A percentile compares a stretch with the other conserved stretches of the same genome.
Evolutionary conservation across 306 rosid genomes (phyloP).

Genomic region (Prunus armeniaca): DNA sequence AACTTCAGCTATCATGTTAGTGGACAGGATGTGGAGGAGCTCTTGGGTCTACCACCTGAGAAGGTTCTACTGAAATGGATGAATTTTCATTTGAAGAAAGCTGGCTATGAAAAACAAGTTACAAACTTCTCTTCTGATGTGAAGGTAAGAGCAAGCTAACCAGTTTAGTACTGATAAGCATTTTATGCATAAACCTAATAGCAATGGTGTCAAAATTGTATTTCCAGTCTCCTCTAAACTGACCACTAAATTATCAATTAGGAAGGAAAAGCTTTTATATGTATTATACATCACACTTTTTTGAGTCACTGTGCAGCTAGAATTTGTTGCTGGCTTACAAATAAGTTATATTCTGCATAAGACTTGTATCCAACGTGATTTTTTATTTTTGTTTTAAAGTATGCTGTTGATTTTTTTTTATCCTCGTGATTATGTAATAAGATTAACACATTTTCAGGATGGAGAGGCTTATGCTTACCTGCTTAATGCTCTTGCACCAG

Average conservation of each 20-base stretch:
- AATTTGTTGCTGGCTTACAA: background rate
- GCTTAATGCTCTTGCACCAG: slow-evolving; percentile 96
- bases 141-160: slow-evolving; percentile 56
- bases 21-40: slow-evolving; percentile 97
- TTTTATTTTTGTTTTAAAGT: slow-evolving; percentile 15
- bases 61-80: slow-evolving; percentile 97
- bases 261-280: background rate
- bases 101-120: slow-evolving; percentile 90
- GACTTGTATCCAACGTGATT: background rate
- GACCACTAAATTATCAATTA: background rate
- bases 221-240: background rate
- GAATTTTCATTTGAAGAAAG: slow-evolving; percentile 94
- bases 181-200: slow-evolving; percentile 1
- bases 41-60: slow-evolving; percentile 85
- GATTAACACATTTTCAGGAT: slow-evolving; percentile 56
- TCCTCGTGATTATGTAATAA: slow-evolving; percentile 12
- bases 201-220: background rate
- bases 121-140: slow-evolving; percentile 95
- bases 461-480: slow-evolving; percentile 94
- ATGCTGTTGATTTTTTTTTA: background rate
- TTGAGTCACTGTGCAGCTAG: background rate
- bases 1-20: slow-evolving; percentile 10
- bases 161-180: slow-evolving; percentile 14
- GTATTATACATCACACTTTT: background rate
- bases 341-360: background rate